phyloP scores from a whole-genome alignment of 176 grass and related monocot genomes.

The Bolboschoenus planiculmis region DNA sequence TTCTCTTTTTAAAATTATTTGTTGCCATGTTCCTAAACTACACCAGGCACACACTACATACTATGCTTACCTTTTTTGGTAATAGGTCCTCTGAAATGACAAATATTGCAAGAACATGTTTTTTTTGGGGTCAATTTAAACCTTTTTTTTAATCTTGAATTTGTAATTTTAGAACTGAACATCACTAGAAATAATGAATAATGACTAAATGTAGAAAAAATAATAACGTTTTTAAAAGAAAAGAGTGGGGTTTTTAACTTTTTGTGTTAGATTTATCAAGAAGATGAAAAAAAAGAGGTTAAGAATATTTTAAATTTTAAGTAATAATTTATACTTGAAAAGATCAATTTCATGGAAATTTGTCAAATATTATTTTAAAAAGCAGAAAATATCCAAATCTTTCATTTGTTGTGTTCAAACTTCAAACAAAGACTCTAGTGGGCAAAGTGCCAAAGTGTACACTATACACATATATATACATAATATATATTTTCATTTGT shows the following conservation, averaged over 20 bases:
- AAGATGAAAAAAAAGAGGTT: neutral
- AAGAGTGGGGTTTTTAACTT: too few species aligned
- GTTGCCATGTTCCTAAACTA: neutral
- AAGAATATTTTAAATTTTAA: neutral
- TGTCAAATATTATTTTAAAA: neutral
- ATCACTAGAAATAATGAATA: neutral
- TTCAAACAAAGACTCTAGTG: neutral
- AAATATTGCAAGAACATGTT: neutral
- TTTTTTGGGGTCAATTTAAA: neutral
- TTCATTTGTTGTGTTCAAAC: neutral
- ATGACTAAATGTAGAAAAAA: neutral
- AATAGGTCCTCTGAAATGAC: neutral
- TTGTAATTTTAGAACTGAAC: neutral
- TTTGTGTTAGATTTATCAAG: neutral
- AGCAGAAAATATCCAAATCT: neutral
- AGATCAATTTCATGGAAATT: neutral
- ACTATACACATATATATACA: too few species aligned
- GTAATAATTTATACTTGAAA: neutral
- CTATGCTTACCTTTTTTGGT: neutral
- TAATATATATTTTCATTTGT: too few species aligned
- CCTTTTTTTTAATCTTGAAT: neutral
- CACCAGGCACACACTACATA: neutral
- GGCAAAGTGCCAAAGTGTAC: constrained; percentile 2
- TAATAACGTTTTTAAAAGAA: too few species aligned
- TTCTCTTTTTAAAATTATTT: constrained; percentile 14